A percentile compares a stretch with the other conserved stretches of the same genome.
These are phyloP conservation scores for Fusarium sp. DNA, from an alignment of 2,329 filamentous ascomycete genomes.

Conservation along the genomic window DNA sequence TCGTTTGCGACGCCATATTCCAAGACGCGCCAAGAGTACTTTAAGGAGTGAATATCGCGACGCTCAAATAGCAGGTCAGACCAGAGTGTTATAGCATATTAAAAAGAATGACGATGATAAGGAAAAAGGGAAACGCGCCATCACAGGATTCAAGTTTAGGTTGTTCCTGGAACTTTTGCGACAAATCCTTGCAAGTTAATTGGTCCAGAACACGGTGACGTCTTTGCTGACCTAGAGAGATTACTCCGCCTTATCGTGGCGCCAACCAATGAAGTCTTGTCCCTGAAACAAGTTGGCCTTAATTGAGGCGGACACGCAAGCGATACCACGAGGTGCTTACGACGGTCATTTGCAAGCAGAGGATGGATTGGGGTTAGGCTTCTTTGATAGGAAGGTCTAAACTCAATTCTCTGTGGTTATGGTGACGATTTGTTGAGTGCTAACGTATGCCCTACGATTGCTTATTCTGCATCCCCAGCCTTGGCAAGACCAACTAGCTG, in stretches of 20 bases:
- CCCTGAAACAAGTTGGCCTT: background rate
- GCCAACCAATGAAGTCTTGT: background rate
- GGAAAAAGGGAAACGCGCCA: background rate
- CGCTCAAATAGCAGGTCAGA: background rate
- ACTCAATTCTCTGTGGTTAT: background rate
- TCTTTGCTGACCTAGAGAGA: conserved; percentile 6
- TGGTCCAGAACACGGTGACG: conserved; percentile 24
- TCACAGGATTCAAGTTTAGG: conserved; percentile 12
- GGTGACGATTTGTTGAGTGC: background rate
- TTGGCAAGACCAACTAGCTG: background rate
- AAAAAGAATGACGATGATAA: background rate
- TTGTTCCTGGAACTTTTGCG: conserved; percentile 34
- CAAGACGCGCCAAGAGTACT: background rate
- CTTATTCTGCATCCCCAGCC: background rate
- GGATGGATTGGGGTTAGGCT: background rate
- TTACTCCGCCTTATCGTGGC: conserved; percentile 22
- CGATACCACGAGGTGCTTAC: conserved; percentile 19
- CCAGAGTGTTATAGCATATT: background rate
- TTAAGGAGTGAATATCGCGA: background rate
- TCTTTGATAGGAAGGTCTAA: background rate
- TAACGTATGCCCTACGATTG: conserved; percentile 3
- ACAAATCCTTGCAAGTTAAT: background rate
- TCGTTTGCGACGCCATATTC: conserved; percentile 8
- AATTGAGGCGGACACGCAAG: conserved; percentile 23
- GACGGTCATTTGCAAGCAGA: background rate